Evolutionary conservation across 208 protist species (phyloP), one percentile per base, ranked within the genome.

Genomic region (Trypanosoma cruzi): DNA sequence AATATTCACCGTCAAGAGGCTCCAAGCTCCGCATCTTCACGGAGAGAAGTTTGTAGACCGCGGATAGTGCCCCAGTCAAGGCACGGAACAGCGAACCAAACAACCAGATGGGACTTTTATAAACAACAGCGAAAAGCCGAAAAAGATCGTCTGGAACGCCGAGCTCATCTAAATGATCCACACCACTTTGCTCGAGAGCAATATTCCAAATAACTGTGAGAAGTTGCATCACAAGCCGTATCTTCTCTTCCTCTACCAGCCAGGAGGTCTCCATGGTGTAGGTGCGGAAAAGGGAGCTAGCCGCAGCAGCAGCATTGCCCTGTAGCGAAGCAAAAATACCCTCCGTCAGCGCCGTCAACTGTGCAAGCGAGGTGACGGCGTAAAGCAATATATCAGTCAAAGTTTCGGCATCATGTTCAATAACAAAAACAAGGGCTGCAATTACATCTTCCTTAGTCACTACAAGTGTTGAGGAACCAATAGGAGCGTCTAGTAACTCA

Each of bases 21-120:
- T 73, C 55, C 2, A 77, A 65, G 50, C 81, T 85, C 10, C 50
- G 34, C 8, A 65, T 66, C 72, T 96, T 96, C 18, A 93, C 71
- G 0, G 71, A 80, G 1, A 84, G 84, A n/a, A 94, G 73, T 67
- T 93, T 90, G 63, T 78, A 82, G 13, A 89, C 67, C 0, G 84
- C 84, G 4, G 88, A 93, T 26, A 96, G 72, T 0, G 88, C 88
- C 16, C 88, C 88, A 26, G 80, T 86, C 28, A 92, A 66, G 13
- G 80, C 65, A 5, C 90, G 88, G 66, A 94, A 85, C 18, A 92
- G 42, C 8, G 60, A 37, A 20, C 66, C 57, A 36, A 28, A 44
- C 3, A 34, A 26, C 48, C 68, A 28, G 26, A 85, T 68, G 6
- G 52, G 22, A 13, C 31, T 26, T 26, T 42, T 58, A 55, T 66